Evolutionary conservation across 176 grass and related monocot genomes (phyloP), one percentile per base, ranked within the genome.

Genomic region (Puccinellia tenuiflora): DNA sequence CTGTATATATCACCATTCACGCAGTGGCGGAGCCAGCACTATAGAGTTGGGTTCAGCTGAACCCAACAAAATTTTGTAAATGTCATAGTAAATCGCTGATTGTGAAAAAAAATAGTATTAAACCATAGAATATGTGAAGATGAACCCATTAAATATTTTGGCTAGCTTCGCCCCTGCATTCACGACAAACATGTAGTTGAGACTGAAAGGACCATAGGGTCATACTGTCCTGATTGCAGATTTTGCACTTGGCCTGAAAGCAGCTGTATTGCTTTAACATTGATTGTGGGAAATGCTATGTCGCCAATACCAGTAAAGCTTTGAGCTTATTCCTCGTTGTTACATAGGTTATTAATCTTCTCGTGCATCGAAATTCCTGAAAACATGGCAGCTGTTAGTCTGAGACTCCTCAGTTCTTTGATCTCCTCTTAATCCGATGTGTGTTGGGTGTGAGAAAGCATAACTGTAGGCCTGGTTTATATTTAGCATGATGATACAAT

Each of bases 271-370:
- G 8, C 24, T 6, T 15, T 26, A 17, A 48, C 70, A 50, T 16
- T 18, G 9, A 48, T 73, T 73, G 16, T 47, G 16, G 70, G 43
- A 20, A 50, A 46, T 73, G 15, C 15, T 15, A 30, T 26, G 30
- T 73, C 24, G 25, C 25, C 25, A 73, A 3, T 46, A 29, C 25
- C 20, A 39, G 20, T 67, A 35, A 33, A 37, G 43, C 43, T 46
- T 46, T 43, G 24, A 78, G 8, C 15, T 43, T 59, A 60, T 60
- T 29, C 54, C 53, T 71, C 3, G n/a, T n/a, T n/a, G 14, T 28
- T 79, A 79, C 39, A 78, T 26, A 21, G 38, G 56, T 63, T 62
- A 38, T 62, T 62, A 79, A 78, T 42, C n/a, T 43, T 10, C 76
- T 61, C 76, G 9, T 60, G 54, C 54, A 78, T 78, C 22, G 17